Evolutionary conservation across 2,329 filamentous ascomycete genomes (phyloP), one percentile per base, ranked within the genome.

Genomic region (Xylariomycetidae sp.): DNA sequence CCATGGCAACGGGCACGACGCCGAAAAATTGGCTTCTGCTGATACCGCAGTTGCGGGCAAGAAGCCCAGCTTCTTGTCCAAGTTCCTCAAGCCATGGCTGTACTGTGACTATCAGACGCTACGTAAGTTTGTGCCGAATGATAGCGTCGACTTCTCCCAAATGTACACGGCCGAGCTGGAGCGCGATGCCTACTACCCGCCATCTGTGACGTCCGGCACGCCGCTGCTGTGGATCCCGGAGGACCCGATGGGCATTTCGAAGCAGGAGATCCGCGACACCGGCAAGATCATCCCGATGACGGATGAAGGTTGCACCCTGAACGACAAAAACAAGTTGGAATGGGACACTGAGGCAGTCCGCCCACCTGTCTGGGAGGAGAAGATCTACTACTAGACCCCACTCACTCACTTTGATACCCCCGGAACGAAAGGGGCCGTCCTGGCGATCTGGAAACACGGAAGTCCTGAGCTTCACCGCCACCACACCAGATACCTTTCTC

Each of bases 221-320:
- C 85, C 85, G 2, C 63, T 87, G 18, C 67, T 95, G n/a, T 95
- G 88, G 88, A 85, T 95, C 34, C 87, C 88, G 0, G 70, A 76
- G 37, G 88, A 95, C 50, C 62, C 72, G 2, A 74, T 80, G 16
- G 85, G 87, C 8, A 75, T 95, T 26, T 87, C 80, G 34, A 71
- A 71, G 49, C 85, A 94, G 55, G 88, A 94, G 59, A 70, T 92
- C 33, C 69, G 69, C 10, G 84, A 92, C 49, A 85, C 84, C 1
- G 68, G 68, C 45, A 77, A 74, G 49, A 73, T 85, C 19, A 85
- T 88, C 18, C 77, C 81, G 2, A 90, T 94, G 44, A 89, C 85
- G 0, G 88, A 95, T 46, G 83, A 87, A 45, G 83, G 81, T 13
- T 83, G 83, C 27, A 72, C 64, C 31, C 61, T 90, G 31, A 71